A percentile compares a stretch with the other conserved stretches of the same genome.
Evolutionary conservation across 352 stramenopile species (phyloP).

Genomic region (Bremia lactucae): DNA sequence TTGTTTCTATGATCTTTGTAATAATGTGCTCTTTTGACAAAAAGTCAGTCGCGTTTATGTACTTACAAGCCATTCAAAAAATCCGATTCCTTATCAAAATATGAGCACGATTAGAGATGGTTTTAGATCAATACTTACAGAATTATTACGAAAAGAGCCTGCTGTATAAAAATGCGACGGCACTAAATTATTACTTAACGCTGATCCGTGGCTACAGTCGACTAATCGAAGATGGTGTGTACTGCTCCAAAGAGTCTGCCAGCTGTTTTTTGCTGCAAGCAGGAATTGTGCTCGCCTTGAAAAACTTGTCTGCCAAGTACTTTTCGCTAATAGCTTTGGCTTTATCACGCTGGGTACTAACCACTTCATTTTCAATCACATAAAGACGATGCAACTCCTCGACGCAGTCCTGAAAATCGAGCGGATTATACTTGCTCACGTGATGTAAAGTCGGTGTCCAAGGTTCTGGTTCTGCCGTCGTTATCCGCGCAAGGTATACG

Average conservation of each 20-base stretch:
- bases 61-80: too few relatives aligned
- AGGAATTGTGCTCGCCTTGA: slow-evolving; percentile 36
- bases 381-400: slow-evolving; percentile 56
- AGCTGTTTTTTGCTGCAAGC: slow-evolving; percentile 32
- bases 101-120: too few relatives aligned
- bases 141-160: too few relatives aligned
- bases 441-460: slow-evolving; percentile 80
- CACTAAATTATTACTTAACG: too few relatives aligned
- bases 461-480: slow-evolving; percentile 43
- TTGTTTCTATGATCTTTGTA: too few relatives aligned
- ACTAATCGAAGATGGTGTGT: slow-evolving; percentile 10
- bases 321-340: slow-evolving; percentile 79
- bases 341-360: slow-evolving; percentile 58
- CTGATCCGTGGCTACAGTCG: slow-evolving; percentile 1
- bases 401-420: slow-evolving; percentile 56
- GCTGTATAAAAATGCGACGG: too few relatives aligned
- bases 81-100: too few relatives aligned
- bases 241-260: slow-evolving; percentile 38
- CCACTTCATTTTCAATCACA: slow-evolving; percentile 42
- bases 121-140: too few relatives aligned
- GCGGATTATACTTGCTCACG: slow-evolving; percentile 61
- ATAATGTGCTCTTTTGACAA: too few relatives aligned
- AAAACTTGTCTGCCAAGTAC: slow-evolving; percentile 61
- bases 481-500: slow-evolving; percentile 64
- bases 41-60: too few relatives aligned